These are phyloP conservation scores for Aspergillus costaricaensis DNA, from an alignment of 2,329 filamentous ascomycete genomes.

Conservation along the genomic window DNA sequence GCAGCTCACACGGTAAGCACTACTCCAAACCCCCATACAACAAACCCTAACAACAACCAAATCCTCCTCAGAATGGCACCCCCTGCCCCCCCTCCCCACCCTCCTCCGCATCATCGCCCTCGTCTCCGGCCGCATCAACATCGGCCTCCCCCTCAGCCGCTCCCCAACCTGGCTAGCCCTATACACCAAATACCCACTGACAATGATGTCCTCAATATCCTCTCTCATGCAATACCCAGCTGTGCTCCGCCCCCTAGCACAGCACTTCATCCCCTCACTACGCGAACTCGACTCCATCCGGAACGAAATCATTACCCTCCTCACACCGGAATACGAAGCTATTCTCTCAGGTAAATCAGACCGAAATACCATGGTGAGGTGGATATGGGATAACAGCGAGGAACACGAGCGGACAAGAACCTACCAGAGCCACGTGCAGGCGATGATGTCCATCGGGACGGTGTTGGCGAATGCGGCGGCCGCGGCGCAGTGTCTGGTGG, in stretches of 20 bases:
- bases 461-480: background rate
- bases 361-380: background rate
- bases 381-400: background rate
- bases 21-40: too few relatives aligned
- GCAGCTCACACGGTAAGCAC: background rate
- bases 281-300: background rate
- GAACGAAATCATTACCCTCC: background rate
- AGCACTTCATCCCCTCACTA: background rate
- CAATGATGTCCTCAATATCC: background rate
- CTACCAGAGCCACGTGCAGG: background rate
- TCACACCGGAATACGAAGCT: background rate
- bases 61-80: background rate
- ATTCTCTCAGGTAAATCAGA: too few relatives aligned
- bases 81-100: background rate
- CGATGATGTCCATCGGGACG: background rate
- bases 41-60: background rate
- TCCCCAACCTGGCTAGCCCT: background rate
- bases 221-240: background rate
- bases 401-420: background rate
- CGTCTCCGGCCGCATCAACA: background rate
- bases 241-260: background rate
- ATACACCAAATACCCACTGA: background rate
- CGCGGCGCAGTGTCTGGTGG: conserved; percentile 1
- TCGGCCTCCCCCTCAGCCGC: background rate
- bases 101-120: background rate